Evolutionary conservation across 2,329 filamentous ascomycete genomes (phyloP).

Genomic region (Alternaria sp.): DNA sequence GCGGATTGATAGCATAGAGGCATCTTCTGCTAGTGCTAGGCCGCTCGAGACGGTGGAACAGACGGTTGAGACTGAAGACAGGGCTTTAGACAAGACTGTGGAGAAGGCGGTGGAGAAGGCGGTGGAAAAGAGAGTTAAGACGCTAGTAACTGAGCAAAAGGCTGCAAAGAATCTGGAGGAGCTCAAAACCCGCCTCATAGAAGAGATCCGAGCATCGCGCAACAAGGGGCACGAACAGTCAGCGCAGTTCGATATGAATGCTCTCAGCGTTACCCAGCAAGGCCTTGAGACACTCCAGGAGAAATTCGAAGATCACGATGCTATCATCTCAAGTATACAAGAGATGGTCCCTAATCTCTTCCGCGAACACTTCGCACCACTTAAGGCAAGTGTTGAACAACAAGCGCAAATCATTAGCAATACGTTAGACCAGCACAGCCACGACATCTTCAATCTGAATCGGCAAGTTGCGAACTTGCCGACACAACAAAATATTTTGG

Average conservation of each 20-base stretch:
- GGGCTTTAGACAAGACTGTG: background rate
- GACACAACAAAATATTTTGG: background rate
- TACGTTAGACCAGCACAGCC: background rate
- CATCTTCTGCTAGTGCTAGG: background rate
- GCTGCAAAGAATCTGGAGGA: background rate
- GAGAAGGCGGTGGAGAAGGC: no score
- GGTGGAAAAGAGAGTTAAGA: background rate
- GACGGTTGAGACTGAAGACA: background rate
- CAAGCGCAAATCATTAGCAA: background rate
- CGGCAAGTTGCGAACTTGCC: background rate
- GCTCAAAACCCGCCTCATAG: background rate
- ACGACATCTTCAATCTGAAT: background rate
- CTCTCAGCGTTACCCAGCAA: background rate
- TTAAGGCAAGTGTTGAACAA: slow-evolving; percentile 10
- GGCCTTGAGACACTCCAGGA: background rate
- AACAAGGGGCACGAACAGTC: background rate
- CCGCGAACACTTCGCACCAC: slow-evolving; percentile 17
- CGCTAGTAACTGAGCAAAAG: background rate
- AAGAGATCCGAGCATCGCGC: background rate
- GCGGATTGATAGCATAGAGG: background rate
- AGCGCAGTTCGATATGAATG: background rate
- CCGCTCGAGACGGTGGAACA: background rate
- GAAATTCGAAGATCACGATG: background rate
- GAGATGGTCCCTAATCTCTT: slow-evolving; percentile 13
- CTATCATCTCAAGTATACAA: background rate